Evolutionary conservation across 2,329 filamentous ascomycete genomes (phyloP), one percentile per base, ranked within the genome.

Genomic region (Calonectria honghensis): DNA sequence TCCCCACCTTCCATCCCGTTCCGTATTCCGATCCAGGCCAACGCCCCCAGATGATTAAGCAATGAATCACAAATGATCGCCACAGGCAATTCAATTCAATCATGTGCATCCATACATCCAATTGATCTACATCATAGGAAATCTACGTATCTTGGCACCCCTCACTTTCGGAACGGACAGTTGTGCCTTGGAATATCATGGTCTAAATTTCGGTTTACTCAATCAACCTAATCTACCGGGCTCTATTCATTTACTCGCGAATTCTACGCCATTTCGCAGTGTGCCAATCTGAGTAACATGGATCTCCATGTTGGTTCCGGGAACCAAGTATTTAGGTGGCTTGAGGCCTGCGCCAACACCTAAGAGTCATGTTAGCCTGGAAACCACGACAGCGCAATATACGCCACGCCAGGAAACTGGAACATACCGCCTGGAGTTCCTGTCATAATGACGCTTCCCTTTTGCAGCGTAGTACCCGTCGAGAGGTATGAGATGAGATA

Each of bases 391-490:
- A 18, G 29, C 31, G 51, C 4, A 9, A 13, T 10, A 48, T 48
- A 10, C 18, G 41, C 45, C 20, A 24, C 45, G 3, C 20, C 20
- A 5, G 32, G 31, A 27, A 65, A 51, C 29, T 4, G 72, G 10
- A 24, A 48, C 79, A 70, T 50, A 59, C 72, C 72, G n/a, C 54
- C 66, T 6, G 81, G 80, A 64, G 87, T 88, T 7, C 86, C 85
- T 1, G 85, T 87, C 20, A 87, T 86, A 50, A 90, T 81, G 0
- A 89, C 82, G 63, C 88, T 86, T 1, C 88, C 88, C 1, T 83
- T 79, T 59, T 86, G 83, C 1, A 90, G 72, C 0, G 88, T 90
- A 59, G 84, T 83, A 1, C 84, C 87, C 68, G 85, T 85, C 45
- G 82, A 81, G 24, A 39, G 24, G 37, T 57, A 73, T 6, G 66